Base-by-base conservation (phyloP, 345 rosid species). In the Garcia nutans region DNA sequence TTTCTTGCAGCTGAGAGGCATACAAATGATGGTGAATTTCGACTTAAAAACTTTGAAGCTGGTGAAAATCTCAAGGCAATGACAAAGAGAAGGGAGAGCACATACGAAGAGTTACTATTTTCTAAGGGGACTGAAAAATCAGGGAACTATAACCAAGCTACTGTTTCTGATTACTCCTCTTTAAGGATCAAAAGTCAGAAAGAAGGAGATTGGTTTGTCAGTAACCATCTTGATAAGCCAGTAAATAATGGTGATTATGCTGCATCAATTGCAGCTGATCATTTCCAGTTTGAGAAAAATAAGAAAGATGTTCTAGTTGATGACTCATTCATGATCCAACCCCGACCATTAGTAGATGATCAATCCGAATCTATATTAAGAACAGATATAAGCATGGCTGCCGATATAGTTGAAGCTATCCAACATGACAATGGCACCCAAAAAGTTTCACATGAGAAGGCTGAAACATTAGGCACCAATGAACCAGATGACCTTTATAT, bases 401-500 rank as follows among this genome's bases (percentile, higher is more conserved):
- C 93, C 0, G 95, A 90, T 59, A 81, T 87, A 52, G 74, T 83
- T 61, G 89, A 82, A 72, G 85, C 79, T 58, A 55, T 75, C 71
- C 86, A 74, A 76, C 74, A 82, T 26, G 90, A 84, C 74, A 84
- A 85, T 77, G 74, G 64, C 65, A 74, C 67, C 45, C 63, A 77
- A 0, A 90, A 90, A 58, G 73, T 70, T 70, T 78, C 74, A 12
- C 82, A 24, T 13, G 70, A 80, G 52, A 85, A 82, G 69, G 58
- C 72, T 50, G 81, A 55, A 68, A 74, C 79, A 44, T 41, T 73
- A 37, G 66, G 52, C 60, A 69, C 74, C 19, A 78, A 81, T 66
- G 97, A 96, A 69, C 99, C 98, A 72, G 98, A 96, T 86, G 99
- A 96, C 65, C 97, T 96, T 78, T 89, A 80, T 81, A 92, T 96